phyloP scores from a whole-genome alignment of 2,329 filamentous ascomycete species.

The Alternaria atra region DNA sequence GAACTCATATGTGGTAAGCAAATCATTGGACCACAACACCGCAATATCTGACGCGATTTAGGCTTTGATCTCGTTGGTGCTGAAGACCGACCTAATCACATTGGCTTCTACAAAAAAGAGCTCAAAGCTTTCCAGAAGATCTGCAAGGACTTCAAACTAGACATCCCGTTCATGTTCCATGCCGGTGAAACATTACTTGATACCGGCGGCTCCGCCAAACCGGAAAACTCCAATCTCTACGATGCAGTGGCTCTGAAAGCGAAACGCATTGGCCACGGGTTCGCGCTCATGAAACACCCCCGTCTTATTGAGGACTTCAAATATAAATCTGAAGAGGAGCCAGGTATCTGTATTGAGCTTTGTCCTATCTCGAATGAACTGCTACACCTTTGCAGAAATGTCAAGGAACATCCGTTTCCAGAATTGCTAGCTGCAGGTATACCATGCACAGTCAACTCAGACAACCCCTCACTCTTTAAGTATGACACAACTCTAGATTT shows the following conservation, averaged over 20 bases:
- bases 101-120: constrained; percentile 66
- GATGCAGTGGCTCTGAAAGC: constrained; percentile 72
- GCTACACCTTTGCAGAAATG: constrained; percentile 71
- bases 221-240: constrained; percentile 67
- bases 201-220: constrained; percentile 68
- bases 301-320: constrained; percentile 71
- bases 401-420: constrained; percentile 73
- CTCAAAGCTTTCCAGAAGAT: constrained; percentile 65
- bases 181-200: constrained; percentile 77
- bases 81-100: constrained; percentile 69
- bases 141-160: constrained; percentile 59
- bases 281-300: constrained; percentile 70
- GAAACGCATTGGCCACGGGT: constrained; percentile 78
- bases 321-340: constrained; percentile 11
- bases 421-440: constrained; percentile 74
- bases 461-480: constrained; percentile 78
- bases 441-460: constrained; percentile 77
- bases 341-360: constrained; percentile 72
- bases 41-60: constrained; percentile 30
- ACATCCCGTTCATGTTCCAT: constrained; percentile 79
- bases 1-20: constrained; percentile 70
- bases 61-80: constrained; percentile 75
- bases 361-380: constrained; percentile 83
- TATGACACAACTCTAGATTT: constrained; percentile 40
- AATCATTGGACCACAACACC: too few relatives aligned